Evolutionary conservation across 768 basidiomycete genomes (phyloP), one percentile per base, ranked within the genome.

Genomic region (Auricularia heimuer): DNA sequence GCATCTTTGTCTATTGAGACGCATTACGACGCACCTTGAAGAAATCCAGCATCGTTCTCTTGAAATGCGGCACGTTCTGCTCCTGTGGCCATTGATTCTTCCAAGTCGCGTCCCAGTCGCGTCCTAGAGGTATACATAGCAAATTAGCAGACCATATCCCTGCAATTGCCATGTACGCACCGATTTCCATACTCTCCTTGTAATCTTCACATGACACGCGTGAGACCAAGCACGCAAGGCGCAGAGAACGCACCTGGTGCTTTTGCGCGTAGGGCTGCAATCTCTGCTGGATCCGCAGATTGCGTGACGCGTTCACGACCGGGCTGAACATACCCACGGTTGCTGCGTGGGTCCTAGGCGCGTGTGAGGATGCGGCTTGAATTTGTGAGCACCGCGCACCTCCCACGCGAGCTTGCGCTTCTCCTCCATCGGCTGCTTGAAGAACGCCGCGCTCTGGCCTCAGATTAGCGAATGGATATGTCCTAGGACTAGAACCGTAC

Each of bases 141-240:
- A 7, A 54, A 18, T n/a, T 7, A 54, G 11, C 7, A 10, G 29
- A 29, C 29, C 18, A 11, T n/a, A 54, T 7, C n/a, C 54, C 7
- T 54, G 39, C 8, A 42, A 42, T 29, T 29, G 39, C 8, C 7
- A 18, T 7, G 54, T 18, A 54, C 18, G 10, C 29, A 35, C 93
- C 92, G 56, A 95, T 93, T 73, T 95, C 92, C 86, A 94, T 92
- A 7, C 85, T 79, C 74, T 94, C 92, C 74, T 92, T 92, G 75
- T 76, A 85, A 71, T 92, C 92, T 51, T 4, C 47, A 45, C 29
- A 44, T 44, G 44, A 45, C 11, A 18, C 21, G 47, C 14, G 47
- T 18, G 6, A 21, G 47, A 51, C 11, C 21, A 51, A 16, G 6
- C 29, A 6, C 47, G 8, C 47, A 18, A 6, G 6, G 1, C 7